These are phyloP conservation scores for Malus hybrid DNA, from an alignment of 331 rosid species.

Conservation along the genomic window DNA sequence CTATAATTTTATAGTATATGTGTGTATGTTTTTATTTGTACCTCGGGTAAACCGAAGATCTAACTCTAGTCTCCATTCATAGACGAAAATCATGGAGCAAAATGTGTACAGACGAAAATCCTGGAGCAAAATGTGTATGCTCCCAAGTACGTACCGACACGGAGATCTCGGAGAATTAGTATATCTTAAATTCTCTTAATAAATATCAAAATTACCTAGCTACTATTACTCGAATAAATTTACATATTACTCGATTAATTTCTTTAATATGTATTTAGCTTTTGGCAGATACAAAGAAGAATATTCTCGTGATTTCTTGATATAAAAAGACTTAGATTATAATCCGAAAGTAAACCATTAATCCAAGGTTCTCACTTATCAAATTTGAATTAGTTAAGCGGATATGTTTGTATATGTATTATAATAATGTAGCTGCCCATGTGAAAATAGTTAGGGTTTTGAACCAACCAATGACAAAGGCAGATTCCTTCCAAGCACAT, in stretches of 20 bases:
- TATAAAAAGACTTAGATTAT: too few relatives aligned
- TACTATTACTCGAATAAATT: too few relatives aligned
- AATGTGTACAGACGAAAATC: background rate
- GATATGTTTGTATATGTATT: background rate
- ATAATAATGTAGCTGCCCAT: slow-evolving; percentile 4
- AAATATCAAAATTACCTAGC: too few relatives aligned
- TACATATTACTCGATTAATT: too few relatives aligned
- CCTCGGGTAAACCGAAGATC: too few relatives aligned
- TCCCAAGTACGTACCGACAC: background rate
- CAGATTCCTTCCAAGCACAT: slow-evolving; percentile 25
- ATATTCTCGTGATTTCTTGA: too few relatives aligned
- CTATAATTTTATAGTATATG: too few relatives aligned
- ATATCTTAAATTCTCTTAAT: background rate
- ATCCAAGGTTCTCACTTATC: background rate
- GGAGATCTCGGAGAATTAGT: background rate
- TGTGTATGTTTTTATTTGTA: too few relatives aligned
- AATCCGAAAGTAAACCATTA: too few relatives aligned
- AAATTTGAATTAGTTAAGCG: background rate
- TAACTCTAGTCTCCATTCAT: background rate
- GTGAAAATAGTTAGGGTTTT: slow-evolving; percentile 13
- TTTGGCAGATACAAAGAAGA: too few relatives aligned
- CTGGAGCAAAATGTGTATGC: background rate
- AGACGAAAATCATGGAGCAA: background rate
- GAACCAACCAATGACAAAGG: background rate
- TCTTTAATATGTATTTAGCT: too few relatives aligned